Evolutionary conservation across 495 filamentous ascomycete genomes (phyloP).

Genomic region (Neurospora tetrasperma): DNA sequence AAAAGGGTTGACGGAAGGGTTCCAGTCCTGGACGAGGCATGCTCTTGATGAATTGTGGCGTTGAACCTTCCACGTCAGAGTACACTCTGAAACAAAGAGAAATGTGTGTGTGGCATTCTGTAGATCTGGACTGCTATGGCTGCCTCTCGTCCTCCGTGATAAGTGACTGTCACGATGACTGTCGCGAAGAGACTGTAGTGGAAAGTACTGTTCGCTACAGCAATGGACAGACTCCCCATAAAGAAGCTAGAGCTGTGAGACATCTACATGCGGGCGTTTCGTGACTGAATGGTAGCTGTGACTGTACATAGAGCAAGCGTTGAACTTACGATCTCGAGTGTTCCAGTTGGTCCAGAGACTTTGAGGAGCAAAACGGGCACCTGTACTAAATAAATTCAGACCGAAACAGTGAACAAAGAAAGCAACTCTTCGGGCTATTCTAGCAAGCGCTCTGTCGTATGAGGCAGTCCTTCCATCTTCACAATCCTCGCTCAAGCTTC

Average conservation of each 20-base stretch:
- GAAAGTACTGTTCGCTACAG: neutral
- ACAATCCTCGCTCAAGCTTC: neutral
- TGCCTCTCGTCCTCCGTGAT: neutral
- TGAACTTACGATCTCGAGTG: neutral
- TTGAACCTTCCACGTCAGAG: neutral
- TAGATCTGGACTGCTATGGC: neutral
- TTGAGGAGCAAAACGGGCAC: neutral
- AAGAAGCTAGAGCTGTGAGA: neutral
- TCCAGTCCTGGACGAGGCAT: neutral
- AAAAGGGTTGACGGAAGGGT: neutral
- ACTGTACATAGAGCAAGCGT: neutral
- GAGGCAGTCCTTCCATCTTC: neutral
- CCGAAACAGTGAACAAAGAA: neutral
- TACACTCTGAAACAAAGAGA: neutral
- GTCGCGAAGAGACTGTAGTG: neutral
- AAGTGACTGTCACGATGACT: neutral
- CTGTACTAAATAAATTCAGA: too few relatives aligned
- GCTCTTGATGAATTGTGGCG: neutral
- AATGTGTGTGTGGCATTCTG: neutral
- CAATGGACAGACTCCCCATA: neutral
- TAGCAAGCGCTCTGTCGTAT: neutral
- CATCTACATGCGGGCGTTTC: neutral
- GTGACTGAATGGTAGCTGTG: neutral
- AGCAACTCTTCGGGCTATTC: neutral
- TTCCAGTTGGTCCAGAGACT: neutral